A percentile compares a stretch with the other conserved stretches of the same genome.
These are phyloP conservation scores for Phytophthora fragariaefolia DNA, from an alignment of 352 stramenopile species.

Conservation along the genomic window DNA sequence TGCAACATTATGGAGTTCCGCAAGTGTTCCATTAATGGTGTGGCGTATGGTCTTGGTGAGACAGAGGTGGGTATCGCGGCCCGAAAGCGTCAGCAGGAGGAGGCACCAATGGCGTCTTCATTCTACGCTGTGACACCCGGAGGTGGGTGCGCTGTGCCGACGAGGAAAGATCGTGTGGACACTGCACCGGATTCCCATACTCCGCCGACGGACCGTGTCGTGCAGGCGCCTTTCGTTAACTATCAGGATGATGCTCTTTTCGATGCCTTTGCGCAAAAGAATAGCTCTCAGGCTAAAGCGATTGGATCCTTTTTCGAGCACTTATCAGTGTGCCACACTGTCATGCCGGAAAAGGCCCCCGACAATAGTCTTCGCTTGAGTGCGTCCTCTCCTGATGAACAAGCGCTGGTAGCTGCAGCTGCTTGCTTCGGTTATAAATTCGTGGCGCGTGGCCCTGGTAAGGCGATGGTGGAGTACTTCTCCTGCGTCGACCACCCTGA, in stretches of 20 bases:
- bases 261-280: constrained; percentile 52
- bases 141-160: constrained; percentile 32
- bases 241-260: constrained; percentile 88
- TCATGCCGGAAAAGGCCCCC: constrained; percentile 96
- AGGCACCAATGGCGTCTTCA: constrained; percentile 38
- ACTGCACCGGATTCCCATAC: constrained; percentile 33
- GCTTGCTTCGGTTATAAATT: constrained; percentile 89
- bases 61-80: constrained; percentile 86
- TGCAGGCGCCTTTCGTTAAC: constrained; percentile 86
- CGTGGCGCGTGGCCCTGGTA: constrained; percentile 66
- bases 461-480: constrained; percentile 80
- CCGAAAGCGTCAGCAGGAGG: constrained; percentile 64
- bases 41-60: constrained; percentile 92
- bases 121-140: constrained; percentile 41
- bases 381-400: constrained; percentile 92
- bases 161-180: constrained; percentile 45
- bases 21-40: constrained; percentile 94
- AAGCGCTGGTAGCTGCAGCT: constrained; percentile 86
- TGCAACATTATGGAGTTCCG: constrained; percentile 98
- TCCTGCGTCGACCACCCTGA: constrained; percentile 56
- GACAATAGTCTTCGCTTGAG: constrained; percentile 88
- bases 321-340: constrained; percentile 94
- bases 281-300: constrained; percentile 46
- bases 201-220: constrained; percentile 48
- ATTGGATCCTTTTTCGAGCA: constrained; percentile 89